These are phyloP conservation scores for Podospora sp. DNA, from an alignment of 495 filamentous ascomycete species.

Conservation along the genomic window DNA sequence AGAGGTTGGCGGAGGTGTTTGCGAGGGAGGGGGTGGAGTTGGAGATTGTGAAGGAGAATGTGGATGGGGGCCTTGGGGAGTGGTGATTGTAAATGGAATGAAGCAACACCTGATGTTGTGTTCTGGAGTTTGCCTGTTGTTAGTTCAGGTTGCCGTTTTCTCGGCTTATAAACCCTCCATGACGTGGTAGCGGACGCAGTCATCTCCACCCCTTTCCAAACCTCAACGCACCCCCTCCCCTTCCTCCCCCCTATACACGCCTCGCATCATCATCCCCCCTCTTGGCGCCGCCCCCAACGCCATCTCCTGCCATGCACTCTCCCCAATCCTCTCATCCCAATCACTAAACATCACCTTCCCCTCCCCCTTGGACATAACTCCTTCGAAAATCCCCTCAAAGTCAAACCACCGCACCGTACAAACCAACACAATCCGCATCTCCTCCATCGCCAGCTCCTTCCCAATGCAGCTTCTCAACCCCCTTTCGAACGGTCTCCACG, in stretches of 20 bases:
- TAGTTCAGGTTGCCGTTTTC: too few relatives aligned
- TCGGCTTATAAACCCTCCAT: too few relatives aligned
- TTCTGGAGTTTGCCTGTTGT: too few relatives aligned
- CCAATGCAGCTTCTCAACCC: conserved; percentile 4
- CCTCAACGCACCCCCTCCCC: neutral
- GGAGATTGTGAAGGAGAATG: too few relatives aligned
- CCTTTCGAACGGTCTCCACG: conserved; percentile 11
- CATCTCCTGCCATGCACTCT: neutral
- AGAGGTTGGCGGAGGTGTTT: too few relatives aligned
- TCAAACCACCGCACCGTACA: conserved; percentile 14
- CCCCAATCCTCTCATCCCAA: conserved; percentile 7
- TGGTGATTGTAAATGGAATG: too few relatives aligned
- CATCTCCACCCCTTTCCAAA: too few relatives aligned
- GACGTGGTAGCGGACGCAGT: too few relatives aligned
- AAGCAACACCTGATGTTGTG: too few relatives aligned
- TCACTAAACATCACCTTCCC: neutral
- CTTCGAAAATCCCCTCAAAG: neutral
- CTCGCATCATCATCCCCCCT: neutral
- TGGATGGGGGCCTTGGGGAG: too few relatives aligned
- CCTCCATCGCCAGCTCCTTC: conserved; percentile 13
- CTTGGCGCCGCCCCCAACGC: conserved; percentile 12
- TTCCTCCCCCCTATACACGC: neutral
- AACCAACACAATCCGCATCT: conserved; percentile 9
- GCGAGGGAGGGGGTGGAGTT: too few relatives aligned
- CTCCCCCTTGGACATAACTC: neutral